Evolutionary conservation across 345 rosid species (phyloP).

Genomic region (Kandelia obovata): DNA sequence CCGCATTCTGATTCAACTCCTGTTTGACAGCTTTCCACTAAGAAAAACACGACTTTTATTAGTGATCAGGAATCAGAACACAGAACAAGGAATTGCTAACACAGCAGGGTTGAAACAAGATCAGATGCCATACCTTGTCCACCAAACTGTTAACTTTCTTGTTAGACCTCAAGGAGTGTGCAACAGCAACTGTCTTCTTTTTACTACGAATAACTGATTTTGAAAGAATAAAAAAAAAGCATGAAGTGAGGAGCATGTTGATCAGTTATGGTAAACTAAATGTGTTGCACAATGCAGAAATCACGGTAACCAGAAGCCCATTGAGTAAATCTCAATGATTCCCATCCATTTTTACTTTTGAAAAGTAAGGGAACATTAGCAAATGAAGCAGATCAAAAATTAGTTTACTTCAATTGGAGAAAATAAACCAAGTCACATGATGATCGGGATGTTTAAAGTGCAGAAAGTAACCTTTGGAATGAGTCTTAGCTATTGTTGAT

Average conservation of each 20-base stretch:
- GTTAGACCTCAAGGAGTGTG: constrained; percentile 80
- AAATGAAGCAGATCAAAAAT: too few relatives aligned
- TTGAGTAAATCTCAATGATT: too few relatives aligned
- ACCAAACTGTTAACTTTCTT: constrained; percentile 94
- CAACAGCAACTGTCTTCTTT: constrained; percentile 63
- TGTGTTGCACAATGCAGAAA: background rate
- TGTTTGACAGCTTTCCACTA: constrained; percentile 99
- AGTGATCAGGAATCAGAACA: background rate
- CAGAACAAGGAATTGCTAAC: background rate
- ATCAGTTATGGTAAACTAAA: constrained; percentile 1
- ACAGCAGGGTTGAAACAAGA: constrained; percentile 5
- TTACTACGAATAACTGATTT: constrained; percentile 59
- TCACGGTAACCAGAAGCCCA: too few relatives aligned
- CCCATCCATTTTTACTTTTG: too few relatives aligned
- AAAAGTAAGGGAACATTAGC: too few relatives aligned
- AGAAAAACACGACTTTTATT: background rate
- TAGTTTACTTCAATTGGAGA: too few relatives aligned
- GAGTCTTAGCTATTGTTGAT: constrained; percentile 44
- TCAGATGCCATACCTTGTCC: constrained; percentile 62
- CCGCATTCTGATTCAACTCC: constrained; percentile 75
- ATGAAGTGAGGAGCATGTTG: constrained; percentile 1
- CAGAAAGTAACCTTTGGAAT: constrained; percentile 63
- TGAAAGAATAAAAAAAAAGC: constrained; percentile 9
- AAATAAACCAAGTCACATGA: background rate
- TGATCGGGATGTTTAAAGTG: background rate